Evolutionary conservation across 192 early-diverging fungal species (phyloP).

Genomic region (Lobosporangium transversale): DNA sequence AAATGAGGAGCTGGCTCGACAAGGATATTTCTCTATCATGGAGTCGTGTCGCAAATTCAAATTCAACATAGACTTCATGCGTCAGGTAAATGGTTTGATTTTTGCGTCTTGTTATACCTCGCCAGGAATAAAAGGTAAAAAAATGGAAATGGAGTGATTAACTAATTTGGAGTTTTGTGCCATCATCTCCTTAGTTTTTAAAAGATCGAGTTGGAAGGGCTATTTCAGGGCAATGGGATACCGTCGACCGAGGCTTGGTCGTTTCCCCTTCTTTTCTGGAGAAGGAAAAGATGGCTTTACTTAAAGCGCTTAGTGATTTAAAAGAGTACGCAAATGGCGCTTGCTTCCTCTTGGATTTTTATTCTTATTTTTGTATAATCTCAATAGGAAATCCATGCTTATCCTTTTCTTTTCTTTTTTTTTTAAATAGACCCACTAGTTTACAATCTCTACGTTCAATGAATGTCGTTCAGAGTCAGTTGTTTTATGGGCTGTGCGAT

Average conservation of each 20-base stretch:
- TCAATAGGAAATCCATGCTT: not conserved
- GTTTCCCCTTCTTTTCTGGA: conserved; percentile 28
- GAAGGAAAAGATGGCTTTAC: conserved; percentile 10
- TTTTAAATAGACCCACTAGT: conserved; percentile 36
- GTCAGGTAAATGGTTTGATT: conserved; percentile 41
- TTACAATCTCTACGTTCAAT: conserved; percentile 6
- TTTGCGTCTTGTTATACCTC: too few relatives aligned
- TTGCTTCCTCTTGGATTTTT: too few relatives aligned
- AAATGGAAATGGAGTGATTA: not conserved
- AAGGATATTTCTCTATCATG: conserved; percentile 12
- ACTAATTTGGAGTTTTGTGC: not conserved
- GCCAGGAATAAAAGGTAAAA: not conserved
- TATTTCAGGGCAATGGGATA: conserved; percentile 41
- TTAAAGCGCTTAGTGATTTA: conserved; percentile 4
- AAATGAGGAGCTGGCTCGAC: conserved; percentile 14
- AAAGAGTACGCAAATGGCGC: conserved; percentile 23
- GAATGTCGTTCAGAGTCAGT: conserved; percentile 31
- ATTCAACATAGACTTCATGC: conserved; percentile 35
- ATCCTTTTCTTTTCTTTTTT: too few relatives aligned
- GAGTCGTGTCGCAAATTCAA: conserved; percentile 31
- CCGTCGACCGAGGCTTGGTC: conserved; percentile 31
- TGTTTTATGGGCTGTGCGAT: conserved; percentile 43
- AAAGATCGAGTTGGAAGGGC: conserved; percentile 33
- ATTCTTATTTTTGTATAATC: not conserved
- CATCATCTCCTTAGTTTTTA: conserved; percentile 40